Evolutionary conservation across 129 eudicot species (phyloP), one percentile per base, ranked within the genome.

Genomic region (Flaveria ramosissima): DNA sequence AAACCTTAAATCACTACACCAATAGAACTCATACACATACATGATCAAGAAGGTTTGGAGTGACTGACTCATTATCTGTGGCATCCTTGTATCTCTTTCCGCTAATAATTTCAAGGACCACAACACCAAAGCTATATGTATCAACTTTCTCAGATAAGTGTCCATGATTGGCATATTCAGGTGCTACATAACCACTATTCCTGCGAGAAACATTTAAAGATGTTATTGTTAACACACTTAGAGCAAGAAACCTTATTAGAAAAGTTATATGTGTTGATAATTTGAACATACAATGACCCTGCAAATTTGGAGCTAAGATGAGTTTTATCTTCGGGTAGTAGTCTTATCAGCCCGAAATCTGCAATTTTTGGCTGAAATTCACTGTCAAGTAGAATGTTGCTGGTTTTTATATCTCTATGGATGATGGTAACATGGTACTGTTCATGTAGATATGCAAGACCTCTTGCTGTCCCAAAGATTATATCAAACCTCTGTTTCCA

Each of bases 311-410:
- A 88, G 86, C 89, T 91, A 59, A 88, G 75, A 81, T 91, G 97
- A 24, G 88, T 88, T 73, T 69, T 85, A 66, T 84, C 88, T 65
- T 83, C 93, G 0, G 92, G 97, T 8, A 91, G 74, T 65, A 91
- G 89, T 71, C 91, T 91, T 41, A 88, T 92, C 73, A 88, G 68
- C 13, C 97, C 97, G 50, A 91, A 91, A 85, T 91, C 97, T 10
- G 94, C 93, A 68, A 88, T 88, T 68, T 91, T 91, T 12, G 92
- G 88, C 74, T 74, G 88, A 73, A 84, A 84, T 2, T 86, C 97
- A 17, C 83, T 76, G 62, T 88, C 97, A n/a, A 91, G 88, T 24
- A 91, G 63, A 15, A 91, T 91, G 73, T 91, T 91, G 78, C 93
- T 84, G 2, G 93, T 82, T 75, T 91, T 91, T 79, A 91, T 86